Percentiles rank a stretch among this genome's conserved stretches.
Evolutionary conservation across 768 basidiomycete genomes (phyloP).

Genomic region (Suillus variegatus): DNA sequence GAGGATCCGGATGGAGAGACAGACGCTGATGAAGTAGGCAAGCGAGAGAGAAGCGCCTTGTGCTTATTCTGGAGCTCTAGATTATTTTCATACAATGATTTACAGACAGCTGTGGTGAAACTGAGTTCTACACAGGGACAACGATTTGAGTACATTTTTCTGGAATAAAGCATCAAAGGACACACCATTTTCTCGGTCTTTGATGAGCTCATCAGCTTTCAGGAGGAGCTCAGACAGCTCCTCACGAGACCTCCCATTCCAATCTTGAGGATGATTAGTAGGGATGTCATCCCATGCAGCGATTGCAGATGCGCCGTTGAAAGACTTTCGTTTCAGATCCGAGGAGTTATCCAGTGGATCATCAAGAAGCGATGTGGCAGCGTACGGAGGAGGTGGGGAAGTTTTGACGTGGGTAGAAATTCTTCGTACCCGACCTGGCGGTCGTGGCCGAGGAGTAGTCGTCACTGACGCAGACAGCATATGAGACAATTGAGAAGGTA

Average conservation of each 20-base stretch:
- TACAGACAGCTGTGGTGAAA: conserved; percentile 66
- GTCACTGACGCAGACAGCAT: conserved; percentile 37
- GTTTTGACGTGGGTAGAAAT: conserved; percentile 38
- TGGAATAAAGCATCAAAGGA: conserved; percentile 14
- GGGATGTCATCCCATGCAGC: conserved; percentile 20
- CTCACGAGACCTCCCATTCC: conserved; percentile 71
- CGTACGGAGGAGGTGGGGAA: conserved; percentile 62
- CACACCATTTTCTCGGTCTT: conserved; percentile 74
- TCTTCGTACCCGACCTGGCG: conserved; percentile 68
- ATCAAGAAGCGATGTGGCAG: conserved; percentile 35
- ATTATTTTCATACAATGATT: conserved; percentile 70
- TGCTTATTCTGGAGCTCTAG: conserved; percentile 69
- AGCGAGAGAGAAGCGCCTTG: conserved; percentile 64
- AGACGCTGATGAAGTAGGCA: conserved; percentile 48
- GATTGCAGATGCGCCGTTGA: conserved; percentile 26
- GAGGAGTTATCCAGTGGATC: conserved; percentile 29
- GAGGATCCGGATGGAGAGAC: conserved; percentile 32
- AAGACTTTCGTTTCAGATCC: conserved; percentile 32
- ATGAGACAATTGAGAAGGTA: conserved; percentile 29
- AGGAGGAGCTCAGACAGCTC: conserved; percentile 70
- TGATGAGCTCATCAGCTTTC: conserved; percentile 75
- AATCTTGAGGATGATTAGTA: conserved; percentile 36
- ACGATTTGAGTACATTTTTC: conserved; percentile 9
- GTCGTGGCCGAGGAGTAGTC: conserved; percentile 54
- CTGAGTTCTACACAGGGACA: conserved; percentile 54